A percentile compares a stretch with the other conserved stretches of the same genome.
These are phyloP conservation scores for Lachancea lanzarotensis DNA, from an alignment of 805 yeast species.

Conservation along the genomic window DNA sequence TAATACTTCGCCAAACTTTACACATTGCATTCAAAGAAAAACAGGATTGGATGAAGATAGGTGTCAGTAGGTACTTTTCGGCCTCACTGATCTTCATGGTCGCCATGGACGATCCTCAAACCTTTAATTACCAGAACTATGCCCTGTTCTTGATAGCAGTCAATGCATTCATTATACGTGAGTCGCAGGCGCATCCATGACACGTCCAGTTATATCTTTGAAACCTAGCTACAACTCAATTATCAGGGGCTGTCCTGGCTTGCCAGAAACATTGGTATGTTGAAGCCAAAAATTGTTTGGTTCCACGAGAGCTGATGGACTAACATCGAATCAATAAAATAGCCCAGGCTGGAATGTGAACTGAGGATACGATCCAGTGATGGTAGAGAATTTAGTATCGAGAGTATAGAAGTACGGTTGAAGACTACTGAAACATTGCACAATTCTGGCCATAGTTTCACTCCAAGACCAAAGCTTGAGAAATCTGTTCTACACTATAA, in stretches of 20 bases:
- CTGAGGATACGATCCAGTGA: constrained; percentile 47
- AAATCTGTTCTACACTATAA: constrained; percentile 29
- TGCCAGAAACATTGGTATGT: constrained; percentile 45
- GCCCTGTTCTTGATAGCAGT: too few species aligned
- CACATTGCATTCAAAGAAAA: background rate
- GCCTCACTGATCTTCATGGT: too few species aligned
- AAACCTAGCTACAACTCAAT: constrained; percentile 48
- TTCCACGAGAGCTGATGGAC: background rate
- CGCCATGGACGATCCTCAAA: background rate
- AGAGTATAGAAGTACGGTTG: constrained; percentile 44
- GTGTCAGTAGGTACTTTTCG: too few species aligned
- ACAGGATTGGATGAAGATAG: too few species aligned
- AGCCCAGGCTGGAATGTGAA: constrained; percentile 54
- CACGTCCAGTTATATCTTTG: constrained; percentile 33
- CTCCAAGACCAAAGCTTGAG: constrained; percentile 23
- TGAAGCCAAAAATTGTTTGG: background rate
- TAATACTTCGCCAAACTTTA: background rate
- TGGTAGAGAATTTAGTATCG: constrained; percentile 41
- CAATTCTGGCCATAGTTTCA: constrained; percentile 19
- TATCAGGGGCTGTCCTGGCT: constrained; percentile 64
- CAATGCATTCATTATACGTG: too few species aligned
- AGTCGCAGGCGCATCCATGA: constrained; percentile 9
- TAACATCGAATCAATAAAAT: background rate
- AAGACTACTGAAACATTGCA: constrained; percentile 46
- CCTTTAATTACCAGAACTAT: background rate